Conservation (phyloP, 495 filamentous ascomycete species). For the Ramalina peruviana region DNA sequence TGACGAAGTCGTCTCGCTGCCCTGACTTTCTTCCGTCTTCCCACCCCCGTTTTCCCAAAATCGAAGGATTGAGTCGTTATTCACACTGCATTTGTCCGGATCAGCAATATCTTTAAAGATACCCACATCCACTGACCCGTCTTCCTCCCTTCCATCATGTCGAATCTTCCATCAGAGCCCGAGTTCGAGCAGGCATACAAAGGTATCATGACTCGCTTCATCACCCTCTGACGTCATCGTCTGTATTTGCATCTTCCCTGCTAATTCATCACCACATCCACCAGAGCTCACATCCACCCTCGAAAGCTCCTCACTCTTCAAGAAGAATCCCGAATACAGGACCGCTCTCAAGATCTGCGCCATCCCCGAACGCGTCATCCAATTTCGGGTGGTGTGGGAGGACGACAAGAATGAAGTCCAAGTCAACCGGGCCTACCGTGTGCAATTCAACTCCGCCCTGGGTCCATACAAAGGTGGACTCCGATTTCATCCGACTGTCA, state of each 20-base stretch:
- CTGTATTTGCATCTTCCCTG: not conserved
- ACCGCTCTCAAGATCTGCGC: conserved; percentile 78
- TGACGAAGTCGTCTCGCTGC: no score
- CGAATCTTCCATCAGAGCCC: conserved; percentile 75
- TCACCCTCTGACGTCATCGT: not conserved
- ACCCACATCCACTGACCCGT: not conserved
- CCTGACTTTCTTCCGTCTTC: no score
- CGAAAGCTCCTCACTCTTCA: conserved; percentile 83
- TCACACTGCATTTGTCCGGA: not conserved
- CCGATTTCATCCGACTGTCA: conserved; percentile 90
- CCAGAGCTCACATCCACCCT: conserved; percentile 87
- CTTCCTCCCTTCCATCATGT: conserved; percentile 40
- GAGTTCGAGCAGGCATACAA: conserved; percentile 99
- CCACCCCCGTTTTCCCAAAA: no score
- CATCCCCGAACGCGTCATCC: conserved; percentile 88
- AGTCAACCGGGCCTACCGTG: conserved; percentile 92
- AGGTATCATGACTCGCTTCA: conserved; percentile 38
- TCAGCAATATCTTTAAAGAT: not conserved
- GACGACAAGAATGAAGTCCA: conserved; percentile 79
- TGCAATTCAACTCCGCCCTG: conserved; percentile 97
- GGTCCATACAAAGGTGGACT: conserved; percentile 98
- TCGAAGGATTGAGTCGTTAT: not conserved
- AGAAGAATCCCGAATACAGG: conserved; percentile 86
- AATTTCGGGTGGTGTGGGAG: conserved; percentile 97
- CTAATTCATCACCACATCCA: not conserved